These are phyloP conservation scores for Gossypium raimondii DNA, from an alignment of 345 rosid genomes.

Conservation along the genomic window DNA sequence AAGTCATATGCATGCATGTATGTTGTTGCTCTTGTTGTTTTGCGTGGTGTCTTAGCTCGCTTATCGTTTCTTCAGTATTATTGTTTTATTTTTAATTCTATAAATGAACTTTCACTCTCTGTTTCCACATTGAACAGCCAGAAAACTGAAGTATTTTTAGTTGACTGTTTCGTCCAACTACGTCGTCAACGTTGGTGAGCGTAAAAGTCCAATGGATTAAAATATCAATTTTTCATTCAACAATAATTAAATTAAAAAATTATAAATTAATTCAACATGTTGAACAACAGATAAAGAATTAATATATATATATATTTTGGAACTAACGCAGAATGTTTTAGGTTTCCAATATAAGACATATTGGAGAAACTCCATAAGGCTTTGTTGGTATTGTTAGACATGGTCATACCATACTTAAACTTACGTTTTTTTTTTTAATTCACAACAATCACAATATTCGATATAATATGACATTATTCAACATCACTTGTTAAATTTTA, in stretches of 20 bases:
- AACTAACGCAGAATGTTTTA: neutral
- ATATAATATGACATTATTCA: too few species aligned
- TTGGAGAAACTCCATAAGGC: neutral
- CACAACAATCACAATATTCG: too few species aligned
- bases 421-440: too few species aligned
- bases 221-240: too few species aligned
- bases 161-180: conserved; percentile 39
- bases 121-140: conserved; percentile 20
- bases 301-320: neutral
- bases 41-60: conserved; percentile 27
- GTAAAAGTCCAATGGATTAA: too few species aligned
- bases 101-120: neutral
- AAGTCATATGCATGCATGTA: conserved; percentile 34
- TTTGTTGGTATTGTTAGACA: neutral
- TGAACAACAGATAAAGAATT: too few species aligned
- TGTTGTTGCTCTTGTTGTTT: conserved; percentile 34
- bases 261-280: too few species aligned
- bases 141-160: conserved; percentile 19
- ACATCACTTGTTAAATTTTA: too few species aligned
- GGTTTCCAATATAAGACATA: neutral
- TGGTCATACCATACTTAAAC: too few species aligned
- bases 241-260: too few species aligned
- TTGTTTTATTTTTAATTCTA: neutral
- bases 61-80: conserved; percentile 6
- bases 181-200: conserved; percentile 35